Evolutionary conservation across 345 rosid species (phyloP).

Genomic region (Eutrema yunnanense): DNA sequence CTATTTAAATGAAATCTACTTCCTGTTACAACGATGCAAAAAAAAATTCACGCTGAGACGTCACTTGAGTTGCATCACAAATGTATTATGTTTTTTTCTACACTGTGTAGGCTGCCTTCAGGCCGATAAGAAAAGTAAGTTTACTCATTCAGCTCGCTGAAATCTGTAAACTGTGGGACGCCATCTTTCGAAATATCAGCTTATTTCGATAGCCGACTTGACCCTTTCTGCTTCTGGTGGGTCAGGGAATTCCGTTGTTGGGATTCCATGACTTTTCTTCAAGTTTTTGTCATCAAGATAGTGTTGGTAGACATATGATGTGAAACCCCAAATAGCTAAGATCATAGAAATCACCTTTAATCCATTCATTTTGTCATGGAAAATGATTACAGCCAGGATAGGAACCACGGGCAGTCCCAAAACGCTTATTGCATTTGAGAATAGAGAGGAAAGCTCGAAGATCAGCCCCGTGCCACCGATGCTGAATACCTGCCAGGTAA

Average conservation of each 20-base stretch:
- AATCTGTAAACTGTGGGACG: not conserved
- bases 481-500: constrained; percentile 42
- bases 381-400: constrained; percentile 49
- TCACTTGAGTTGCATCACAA: not conserved
- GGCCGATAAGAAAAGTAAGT: not conserved
- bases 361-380: constrained; percentile 59
- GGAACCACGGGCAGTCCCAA: constrained; percentile 62
- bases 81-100: not conserved
- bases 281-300: constrained; percentile 26
- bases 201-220: not conserved
- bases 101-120: not conserved
- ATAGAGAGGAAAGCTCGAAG: constrained; percentile 53
- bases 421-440: constrained; percentile 51
- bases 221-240: constrained; percentile 14
- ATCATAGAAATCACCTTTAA: constrained; percentile 56
- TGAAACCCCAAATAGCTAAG: constrained; percentile 63
- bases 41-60: not conserved
- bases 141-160: not conserved
- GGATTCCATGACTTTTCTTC: constrained; percentile 7
- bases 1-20: not conserved
- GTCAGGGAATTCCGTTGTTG: not conserved
- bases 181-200: not conserved
- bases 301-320: constrained; percentile 35
- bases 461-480: constrained; percentile 52
- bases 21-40: constrained; percentile 17